These are phyloP conservation scores for Cucurbita maxima DNA, from an alignment of 306 rosid species.

Conservation along the genomic window DNA sequence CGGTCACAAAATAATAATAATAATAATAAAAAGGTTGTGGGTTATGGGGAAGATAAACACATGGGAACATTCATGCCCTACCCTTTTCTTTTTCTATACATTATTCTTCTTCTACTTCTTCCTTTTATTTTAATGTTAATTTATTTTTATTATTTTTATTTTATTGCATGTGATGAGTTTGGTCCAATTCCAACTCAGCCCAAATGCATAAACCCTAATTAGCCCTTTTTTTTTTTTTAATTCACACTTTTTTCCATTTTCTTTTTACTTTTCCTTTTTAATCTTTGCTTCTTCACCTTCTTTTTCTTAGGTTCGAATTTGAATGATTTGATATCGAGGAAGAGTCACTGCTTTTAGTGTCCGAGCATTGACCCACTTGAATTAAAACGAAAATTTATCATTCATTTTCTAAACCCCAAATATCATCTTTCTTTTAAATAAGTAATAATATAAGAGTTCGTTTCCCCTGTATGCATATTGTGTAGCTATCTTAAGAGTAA, in stretches of 20 bases:
- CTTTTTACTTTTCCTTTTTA: neutral
- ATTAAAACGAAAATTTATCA: neutral
- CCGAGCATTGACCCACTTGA: neutral
- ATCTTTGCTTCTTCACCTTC: neutral
- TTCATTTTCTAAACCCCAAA: neutral
- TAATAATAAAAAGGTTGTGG: neutral
- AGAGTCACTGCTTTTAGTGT: neutral
- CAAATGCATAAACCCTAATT: neutral
- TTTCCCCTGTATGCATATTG: neutral
- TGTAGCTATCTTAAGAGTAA: no score
- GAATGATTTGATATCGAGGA: neutral
- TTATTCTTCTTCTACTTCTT: neutral
- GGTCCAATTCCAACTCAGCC: slow-evolving; percentile 2
- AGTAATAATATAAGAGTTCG: neutral
- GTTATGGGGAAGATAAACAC: neutral
- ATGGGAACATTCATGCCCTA: neutral
- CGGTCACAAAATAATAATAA: no score
- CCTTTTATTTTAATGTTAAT: neutral
- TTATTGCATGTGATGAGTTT: neutral
- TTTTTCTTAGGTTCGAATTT: neutral
- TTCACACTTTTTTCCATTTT: no score
- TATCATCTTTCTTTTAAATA: neutral
- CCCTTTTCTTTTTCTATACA: neutral
- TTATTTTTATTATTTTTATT: neutral
- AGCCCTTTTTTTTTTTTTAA: no score